Percentiles rank a stretch among this genome's conserved stretches.
phyloP scores from a whole-genome alignment of 2,329 filamentous ascomycete genomes.

The Emydomyces testavorans region DNA sequence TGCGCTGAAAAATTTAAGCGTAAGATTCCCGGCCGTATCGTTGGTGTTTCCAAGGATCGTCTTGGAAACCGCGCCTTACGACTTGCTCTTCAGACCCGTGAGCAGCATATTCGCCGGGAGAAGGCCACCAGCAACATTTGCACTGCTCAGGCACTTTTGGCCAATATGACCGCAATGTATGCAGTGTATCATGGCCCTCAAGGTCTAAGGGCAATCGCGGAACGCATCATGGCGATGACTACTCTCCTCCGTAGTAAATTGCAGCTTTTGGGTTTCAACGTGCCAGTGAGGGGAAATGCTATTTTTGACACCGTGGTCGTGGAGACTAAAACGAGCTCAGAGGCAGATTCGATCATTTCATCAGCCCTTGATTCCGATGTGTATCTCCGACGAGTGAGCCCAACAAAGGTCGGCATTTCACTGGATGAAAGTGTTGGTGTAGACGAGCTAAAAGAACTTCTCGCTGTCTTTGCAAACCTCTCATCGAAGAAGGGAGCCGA shows the following conservation, averaged over 20 bases:
- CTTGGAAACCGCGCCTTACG: slow-evolving; percentile 70
- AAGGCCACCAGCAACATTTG: slow-evolving; percentile 98
- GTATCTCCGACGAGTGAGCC: slow-evolving; percentile 52
- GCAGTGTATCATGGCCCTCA: slow-evolving; percentile 84
- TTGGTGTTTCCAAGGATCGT: slow-evolving; percentile 85
- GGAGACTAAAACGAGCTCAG: slow-evolving; percentile 41
- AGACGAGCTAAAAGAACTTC: slow-evolving; percentile 46
- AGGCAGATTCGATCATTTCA: slow-evolving; percentile 41
- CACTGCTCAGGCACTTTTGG: slow-evolving; percentile 83
- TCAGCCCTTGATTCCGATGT: slow-evolving; percentile 44
- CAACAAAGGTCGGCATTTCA: slow-evolving; percentile 57
- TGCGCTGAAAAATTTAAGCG: slow-evolving; percentile 85
- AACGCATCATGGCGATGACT: slow-evolving; percentile 61
- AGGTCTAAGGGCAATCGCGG: slow-evolving; percentile 71
- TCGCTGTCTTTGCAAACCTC: slow-evolving; percentile 45
- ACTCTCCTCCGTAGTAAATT: slow-evolving; percentile 57
- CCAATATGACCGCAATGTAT: slow-evolving; percentile 94
- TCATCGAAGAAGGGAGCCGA: slow-evolving; percentile 25
- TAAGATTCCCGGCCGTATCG: slow-evolving; percentile 81
- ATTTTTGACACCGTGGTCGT: slow-evolving; percentile 75
- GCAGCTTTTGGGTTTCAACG: slow-evolving; percentile 51
- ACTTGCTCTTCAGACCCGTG: slow-evolving; percentile 78
- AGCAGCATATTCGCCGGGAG: slow-evolving; percentile 91
- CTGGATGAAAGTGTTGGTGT: slow-evolving; percentile 61
- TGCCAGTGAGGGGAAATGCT: slow-evolving; percentile 48